Percentiles rank a stretch among this genome's conserved stretches.
Conservation (phyloP, 495 filamentous ascomycete species). For the Sordaria brevicollis region DNA sequence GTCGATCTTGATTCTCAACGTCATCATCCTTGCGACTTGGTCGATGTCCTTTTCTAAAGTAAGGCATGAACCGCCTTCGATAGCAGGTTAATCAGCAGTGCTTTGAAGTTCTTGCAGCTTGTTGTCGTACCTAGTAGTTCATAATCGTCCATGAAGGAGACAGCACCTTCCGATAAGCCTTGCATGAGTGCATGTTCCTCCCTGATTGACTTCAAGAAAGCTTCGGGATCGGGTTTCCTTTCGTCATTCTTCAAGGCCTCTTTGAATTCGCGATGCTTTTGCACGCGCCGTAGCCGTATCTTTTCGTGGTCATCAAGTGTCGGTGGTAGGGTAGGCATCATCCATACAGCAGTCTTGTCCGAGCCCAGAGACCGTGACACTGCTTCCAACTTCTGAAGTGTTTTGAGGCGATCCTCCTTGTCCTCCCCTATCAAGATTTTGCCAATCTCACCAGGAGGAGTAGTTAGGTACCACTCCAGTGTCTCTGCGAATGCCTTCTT, state of each 20-base stretch:
- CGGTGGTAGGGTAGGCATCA: background rate
- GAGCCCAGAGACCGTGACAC: conserved; percentile 17
- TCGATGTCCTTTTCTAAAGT: conserved; percentile 3
- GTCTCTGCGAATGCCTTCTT: conserved; percentile 9
- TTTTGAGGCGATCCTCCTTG: conserved; percentile 4
- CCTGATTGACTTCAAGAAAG: background rate
- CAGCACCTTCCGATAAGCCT: background rate
- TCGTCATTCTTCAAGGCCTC: background rate
- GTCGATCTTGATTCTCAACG: conserved; percentile 15
- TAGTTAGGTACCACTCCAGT: conserved; percentile 24
- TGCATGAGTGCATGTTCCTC: background rate
- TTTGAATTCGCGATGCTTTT: background rate
- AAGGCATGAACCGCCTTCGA: conserved; percentile 3
- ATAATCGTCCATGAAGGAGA: background rate
- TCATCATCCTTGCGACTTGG: conserved; percentile 7
- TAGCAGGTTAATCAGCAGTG: background rate
- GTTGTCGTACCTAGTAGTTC: background rate
- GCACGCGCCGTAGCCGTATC: background rate
- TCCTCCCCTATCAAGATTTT: conserved; percentile 9
- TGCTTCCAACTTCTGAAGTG: conserved; percentile 17
- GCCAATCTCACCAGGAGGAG: conserved; percentile 1
- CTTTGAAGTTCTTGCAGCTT: background rate
- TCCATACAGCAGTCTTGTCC: conserved; percentile 5
- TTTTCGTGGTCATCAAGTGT: background rate
- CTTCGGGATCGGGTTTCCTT: background rate